These are phyloP conservation scores for Myxozyma geophila DNA, from an alignment of 805 yeast genomes.

Conservation along the genomic window DNA sequence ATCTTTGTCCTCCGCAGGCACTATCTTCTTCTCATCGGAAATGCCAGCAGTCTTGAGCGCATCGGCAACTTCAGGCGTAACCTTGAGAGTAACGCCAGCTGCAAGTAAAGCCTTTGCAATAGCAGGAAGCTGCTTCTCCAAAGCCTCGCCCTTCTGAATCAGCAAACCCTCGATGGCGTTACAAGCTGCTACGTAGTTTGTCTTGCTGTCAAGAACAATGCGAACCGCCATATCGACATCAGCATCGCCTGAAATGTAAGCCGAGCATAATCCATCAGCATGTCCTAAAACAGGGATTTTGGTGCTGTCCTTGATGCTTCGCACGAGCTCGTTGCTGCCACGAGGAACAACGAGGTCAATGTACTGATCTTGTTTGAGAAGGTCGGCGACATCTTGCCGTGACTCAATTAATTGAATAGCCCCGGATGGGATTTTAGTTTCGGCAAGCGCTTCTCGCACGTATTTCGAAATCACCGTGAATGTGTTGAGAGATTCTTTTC, in stretches of 20 bases:
- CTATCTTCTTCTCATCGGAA: constrained; percentile 40
- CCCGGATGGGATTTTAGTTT: constrained; percentile 74
- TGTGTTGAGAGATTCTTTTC: constrained; percentile 87
- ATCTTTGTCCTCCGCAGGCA: constrained; percentile 63
- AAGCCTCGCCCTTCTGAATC: constrained; percentile 56
- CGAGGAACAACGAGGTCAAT: constrained; percentile 97
- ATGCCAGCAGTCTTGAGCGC: constrained; percentile 32
- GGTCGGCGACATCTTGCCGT: constrained; percentile 85
- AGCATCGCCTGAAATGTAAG: constrained; percentile 78
- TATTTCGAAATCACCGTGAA: constrained; percentile 80
- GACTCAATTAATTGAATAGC: constrained; percentile 88
- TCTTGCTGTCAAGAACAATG: constrained; percentile 83
- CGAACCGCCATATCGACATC: constrained; percentile 76
- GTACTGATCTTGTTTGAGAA: constrained; percentile 81
- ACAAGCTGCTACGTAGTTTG: constrained; percentile 99
- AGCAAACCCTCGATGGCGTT: constrained; percentile 91
- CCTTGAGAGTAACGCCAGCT: constrained; percentile 75
- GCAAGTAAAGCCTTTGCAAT: constrained; percentile 52
- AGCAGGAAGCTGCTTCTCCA: constrained; percentile 39
- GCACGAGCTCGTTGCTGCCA: constrained; percentile 93
- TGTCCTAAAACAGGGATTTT: constrained; percentile 98
- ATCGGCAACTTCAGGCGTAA: constrained; percentile 54
- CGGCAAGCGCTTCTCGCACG: constrained; percentile 61
- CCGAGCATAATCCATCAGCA: constrained; percentile 96
- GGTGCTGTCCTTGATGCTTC: constrained; percentile 81